Percentiles rank a stretch among this genome's conserved stretches.
phyloP scores from a whole-genome alignment of 768 basidiomycete genomes.

The Naganishia kalamii region DNA sequence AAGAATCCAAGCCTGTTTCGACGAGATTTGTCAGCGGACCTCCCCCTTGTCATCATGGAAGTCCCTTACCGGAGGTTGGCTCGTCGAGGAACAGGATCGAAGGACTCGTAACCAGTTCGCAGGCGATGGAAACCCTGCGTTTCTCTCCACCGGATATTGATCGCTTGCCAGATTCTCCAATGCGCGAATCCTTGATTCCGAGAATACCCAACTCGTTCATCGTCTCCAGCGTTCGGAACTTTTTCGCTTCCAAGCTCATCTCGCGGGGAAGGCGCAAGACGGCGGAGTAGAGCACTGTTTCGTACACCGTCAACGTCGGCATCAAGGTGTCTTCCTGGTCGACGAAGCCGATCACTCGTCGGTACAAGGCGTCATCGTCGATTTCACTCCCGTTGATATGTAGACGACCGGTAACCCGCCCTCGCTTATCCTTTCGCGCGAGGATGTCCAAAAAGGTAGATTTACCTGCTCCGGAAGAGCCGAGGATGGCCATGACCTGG shows the following conservation, averaged over 20 bases:
- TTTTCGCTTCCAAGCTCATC: constrained; percentile 94
- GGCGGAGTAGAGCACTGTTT: constrained; percentile 91
- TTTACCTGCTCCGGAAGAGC: constrained; percentile 92
- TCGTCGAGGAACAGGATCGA: constrained; percentile 95
- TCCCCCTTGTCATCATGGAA: background rate
- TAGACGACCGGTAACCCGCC: constrained; percentile 64
- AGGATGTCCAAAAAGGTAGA: constrained; percentile 94
- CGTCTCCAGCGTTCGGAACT: constrained; percentile 86
- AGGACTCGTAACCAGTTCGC: constrained; percentile 93
- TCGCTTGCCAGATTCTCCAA: constrained; percentile 77
- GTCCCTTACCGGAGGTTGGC: constrained; percentile 74
- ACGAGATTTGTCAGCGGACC: constrained; percentile 6
- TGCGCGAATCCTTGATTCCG: constrained; percentile 78
- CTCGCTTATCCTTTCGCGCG: constrained; percentile 80
- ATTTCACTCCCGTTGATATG: constrained; percentile 82
- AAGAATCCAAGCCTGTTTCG: constrained; percentile 74
- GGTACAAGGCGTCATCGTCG: constrained; percentile 62
- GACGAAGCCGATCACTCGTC: constrained; percentile 83
- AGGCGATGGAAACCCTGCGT: constrained; percentile 91
- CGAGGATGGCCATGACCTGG: constrained; percentile 91
- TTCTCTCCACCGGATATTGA: constrained; percentile 98
- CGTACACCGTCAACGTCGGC: constrained; percentile 94
- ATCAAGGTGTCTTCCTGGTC: constrained; percentile 98
- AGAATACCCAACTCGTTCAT: constrained; percentile 92
- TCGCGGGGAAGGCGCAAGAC: constrained; percentile 81